These are phyloP conservation scores for Orbilia javanica DNA, from an alignment of 2,329 filamentous ascomycete genomes.

Conservation along the genomic window DNA sequence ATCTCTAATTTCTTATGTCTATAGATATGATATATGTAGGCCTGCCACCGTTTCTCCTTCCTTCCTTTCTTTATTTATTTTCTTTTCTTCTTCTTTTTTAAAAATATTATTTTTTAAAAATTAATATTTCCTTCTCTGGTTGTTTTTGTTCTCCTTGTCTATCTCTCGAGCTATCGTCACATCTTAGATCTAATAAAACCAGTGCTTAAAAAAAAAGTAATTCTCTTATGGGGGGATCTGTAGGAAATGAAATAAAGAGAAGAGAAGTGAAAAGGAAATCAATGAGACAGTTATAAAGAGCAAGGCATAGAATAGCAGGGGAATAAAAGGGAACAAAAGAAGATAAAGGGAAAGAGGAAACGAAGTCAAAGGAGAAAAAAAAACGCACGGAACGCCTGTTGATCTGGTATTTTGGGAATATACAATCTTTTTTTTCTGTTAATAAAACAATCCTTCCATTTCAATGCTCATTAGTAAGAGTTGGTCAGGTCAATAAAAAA, in stretches of 20 bases:
- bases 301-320: no score
- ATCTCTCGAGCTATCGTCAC: neutral
- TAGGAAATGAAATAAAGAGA: neutral
- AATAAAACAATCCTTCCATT: neutral
- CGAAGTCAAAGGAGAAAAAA: neutral
- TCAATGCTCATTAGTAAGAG: constrained; percentile 3
- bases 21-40: no score
- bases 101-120: neutral
- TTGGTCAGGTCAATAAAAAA: neutral
- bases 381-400: constrained; percentile 46
- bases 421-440: constrained; percentile 41
- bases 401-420: constrained; percentile 54
- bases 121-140: neutral
- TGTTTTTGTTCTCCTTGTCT: neutral
- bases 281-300: neutral
- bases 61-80: no score
- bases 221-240: neutral
- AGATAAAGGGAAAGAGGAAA: neutral
- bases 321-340: neutral
- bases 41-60: no score
- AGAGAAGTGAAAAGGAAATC: neutral
- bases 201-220: no score
- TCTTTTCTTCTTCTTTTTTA: no score
- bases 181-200: neutral
- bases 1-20: no score